phyloP scores from a whole-genome alignment of 176 grass and related monocot species.

The Oryza rufipogon region DNA sequence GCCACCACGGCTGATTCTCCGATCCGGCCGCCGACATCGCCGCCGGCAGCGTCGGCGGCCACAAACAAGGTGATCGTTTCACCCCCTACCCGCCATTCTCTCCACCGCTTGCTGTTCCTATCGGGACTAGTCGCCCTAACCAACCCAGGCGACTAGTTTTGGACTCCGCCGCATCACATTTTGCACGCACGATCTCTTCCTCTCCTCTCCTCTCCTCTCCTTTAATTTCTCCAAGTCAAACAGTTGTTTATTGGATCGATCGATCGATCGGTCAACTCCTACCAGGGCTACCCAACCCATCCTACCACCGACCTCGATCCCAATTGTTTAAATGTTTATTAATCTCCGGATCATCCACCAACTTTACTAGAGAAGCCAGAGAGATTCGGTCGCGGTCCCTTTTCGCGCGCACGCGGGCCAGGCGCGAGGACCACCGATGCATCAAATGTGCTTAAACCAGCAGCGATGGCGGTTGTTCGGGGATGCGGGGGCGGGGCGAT shows the following conservation, averaged over 20 bases:
- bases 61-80: background rate
- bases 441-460: too few relatives aligned
- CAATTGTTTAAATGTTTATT: too few relatives aligned
- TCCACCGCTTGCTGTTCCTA: background rate
- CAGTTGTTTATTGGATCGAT: constrained; percentile 5
- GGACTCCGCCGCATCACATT: background rate
- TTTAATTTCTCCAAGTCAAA: background rate
- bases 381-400: background rate
- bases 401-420: constrained; percentile 13
- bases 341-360: constrained; percentile 29
- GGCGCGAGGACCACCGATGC: background rate
- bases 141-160: background rate
- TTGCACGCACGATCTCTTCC: background rate
- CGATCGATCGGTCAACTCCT: background rate
- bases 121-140: background rate
- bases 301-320: background rate
- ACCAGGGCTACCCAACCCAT: background rate
- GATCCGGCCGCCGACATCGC: background rate
- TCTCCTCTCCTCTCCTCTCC: background rate
- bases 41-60: background rate
- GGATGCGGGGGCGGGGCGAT: too few relatives aligned
- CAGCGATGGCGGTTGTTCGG: too few relatives aligned
- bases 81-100: background rate
- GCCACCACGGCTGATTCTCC: background rate
- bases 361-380: constrained; percentile 12